Evolutionary conservation across 495 filamentous ascomycete species (phyloP).

Genomic region (Massariosphaeria phaeospora): DNA sequence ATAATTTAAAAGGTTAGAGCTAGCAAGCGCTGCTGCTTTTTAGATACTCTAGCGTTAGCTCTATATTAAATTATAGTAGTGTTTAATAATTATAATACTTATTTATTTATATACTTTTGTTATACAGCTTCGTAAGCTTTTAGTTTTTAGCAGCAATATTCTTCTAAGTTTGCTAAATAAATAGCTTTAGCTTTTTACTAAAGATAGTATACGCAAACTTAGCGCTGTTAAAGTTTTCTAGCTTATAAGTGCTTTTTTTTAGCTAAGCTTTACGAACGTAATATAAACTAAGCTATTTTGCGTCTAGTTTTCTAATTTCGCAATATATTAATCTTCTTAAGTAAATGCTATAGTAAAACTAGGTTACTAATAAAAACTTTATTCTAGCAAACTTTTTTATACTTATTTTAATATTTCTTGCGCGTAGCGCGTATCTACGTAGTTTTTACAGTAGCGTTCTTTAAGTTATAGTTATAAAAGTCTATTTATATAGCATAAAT

Average conservation of each 20-base stretch:
- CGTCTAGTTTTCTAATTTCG: not conserved
- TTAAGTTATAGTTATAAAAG: not conserved
- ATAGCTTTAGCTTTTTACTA: not conserved
- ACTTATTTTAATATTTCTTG: not conserved
- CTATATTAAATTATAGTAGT: too few species aligned
- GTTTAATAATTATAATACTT: too few species aligned
- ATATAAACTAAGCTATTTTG: not conserved
- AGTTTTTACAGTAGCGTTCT: not conserved
- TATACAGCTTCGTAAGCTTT: not conserved
- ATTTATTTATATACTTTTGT: too few species aligned
- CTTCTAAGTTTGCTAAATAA: not conserved
- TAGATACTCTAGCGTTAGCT: too few species aligned
- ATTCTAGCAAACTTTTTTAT: not conserved
- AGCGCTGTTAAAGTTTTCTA: not conserved
- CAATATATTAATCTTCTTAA: not conserved
- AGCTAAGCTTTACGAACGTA: not conserved
- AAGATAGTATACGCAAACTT: not conserved
- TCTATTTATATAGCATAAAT: not conserved
- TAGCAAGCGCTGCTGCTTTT: too few species aligned
- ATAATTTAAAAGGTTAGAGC: too few species aligned
- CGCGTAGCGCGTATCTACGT: not conserved
- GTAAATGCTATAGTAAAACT: not conserved
- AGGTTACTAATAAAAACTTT: not conserved
- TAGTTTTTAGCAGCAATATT: not conserved
- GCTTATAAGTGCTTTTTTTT: not conserved